phyloP scores from a whole-genome alignment of 208 protist species.

The Trypanosoma brucei region DNA sequence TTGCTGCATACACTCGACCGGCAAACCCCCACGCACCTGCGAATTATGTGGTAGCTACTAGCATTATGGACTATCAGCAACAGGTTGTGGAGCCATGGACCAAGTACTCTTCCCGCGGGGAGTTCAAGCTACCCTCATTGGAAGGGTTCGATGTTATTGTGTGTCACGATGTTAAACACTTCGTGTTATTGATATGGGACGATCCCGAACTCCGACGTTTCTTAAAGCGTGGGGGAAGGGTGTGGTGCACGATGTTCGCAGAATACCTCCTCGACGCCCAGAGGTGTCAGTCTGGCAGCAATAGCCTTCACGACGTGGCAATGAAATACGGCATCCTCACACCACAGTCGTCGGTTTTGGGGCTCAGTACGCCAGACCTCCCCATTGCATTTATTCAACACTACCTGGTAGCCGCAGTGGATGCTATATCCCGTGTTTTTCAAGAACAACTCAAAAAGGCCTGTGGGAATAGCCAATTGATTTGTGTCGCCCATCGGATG shows the following conservation, averaged over 20 bases:
- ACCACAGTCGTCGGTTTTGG: slow-evolving; percentile 47
- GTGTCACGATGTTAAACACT: slow-evolving; percentile 69
- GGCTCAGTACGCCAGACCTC: slow-evolving; percentile 36
- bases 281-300: slow-evolving; percentile 45
- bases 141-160: slow-evolving; percentile 71
- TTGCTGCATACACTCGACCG: slow-evolving; percentile 49
- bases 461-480: slow-evolving; percentile 48
- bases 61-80: slow-evolving; percentile 41
- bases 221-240: slow-evolving; percentile 65
- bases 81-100: slow-evolving; percentile 62
- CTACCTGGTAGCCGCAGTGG: slow-evolving; percentile 39
- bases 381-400: slow-evolving; percentile 57
- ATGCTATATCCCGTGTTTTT: slow-evolving; percentile 47
- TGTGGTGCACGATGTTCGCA: slow-evolving; percentile 85
- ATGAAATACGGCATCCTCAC: slow-evolving; percentile 54
- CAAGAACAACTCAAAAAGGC: slow-evolving; percentile 40
- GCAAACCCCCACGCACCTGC: slow-evolving; percentile 43
- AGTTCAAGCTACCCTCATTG: slow-evolving; percentile 59
- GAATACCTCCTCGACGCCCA: slow-evolving; percentile 82
- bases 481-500: slow-evolving; percentile 74
- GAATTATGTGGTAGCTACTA: slow-evolving; percentile 64
- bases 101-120: slow-evolving; percentile 45
- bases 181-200: slow-evolving; percentile 52
- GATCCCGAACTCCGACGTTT: slow-evolving; percentile 61
- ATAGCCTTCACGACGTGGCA: slow-evolving; percentile 47